Evolutionary conservation across 2,329 filamentous ascomycete genomes (phyloP).

Genomic region (Pseudophaeomoniella oleicola): DNA sequence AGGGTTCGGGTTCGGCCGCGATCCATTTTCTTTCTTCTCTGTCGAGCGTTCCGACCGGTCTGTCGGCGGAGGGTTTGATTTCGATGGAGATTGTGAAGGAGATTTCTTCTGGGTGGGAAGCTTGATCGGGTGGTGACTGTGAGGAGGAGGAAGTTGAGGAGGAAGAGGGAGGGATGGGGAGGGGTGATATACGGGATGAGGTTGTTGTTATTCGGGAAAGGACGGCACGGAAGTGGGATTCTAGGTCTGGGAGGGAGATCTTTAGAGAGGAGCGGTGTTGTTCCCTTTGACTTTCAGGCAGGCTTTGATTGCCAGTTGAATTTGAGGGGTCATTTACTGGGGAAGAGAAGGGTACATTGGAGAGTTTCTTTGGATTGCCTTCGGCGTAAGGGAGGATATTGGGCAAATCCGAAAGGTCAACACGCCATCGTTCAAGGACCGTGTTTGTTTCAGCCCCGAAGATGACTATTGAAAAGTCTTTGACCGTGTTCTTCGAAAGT

Average conservation of each 20-base stretch:
- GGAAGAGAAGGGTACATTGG: slow-evolving; percentile 38
- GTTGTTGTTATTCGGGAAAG: slow-evolving; percentile 28
- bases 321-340: slow-evolving; percentile 20
- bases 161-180: slow-evolving; percentile 8
- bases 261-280: slow-evolving; percentile 1
- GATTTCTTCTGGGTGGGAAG: not conserved
- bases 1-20: slow-evolving; percentile 36
- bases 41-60: slow-evolving; percentile 27
- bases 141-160: no score
- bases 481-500: slow-evolving; percentile 46
- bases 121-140: no score
- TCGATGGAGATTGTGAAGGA: slow-evolving; percentile 34
- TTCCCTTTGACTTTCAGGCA: slow-evolving; percentile 12
- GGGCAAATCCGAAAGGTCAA: slow-evolving; percentile 44
- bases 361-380: slow-evolving; percentile 17
- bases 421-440: slow-evolving; percentile 45
- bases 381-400: no score
- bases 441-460: slow-evolving; percentile 34
- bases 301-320: slow-evolving; percentile 10
- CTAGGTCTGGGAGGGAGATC: slow-evolving; percentile 23
- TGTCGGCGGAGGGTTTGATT: slow-evolving; percentile 29
- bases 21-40: slow-evolving; percentile 44
- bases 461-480: slow-evolving; percentile 41
- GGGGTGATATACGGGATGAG: slow-evolving; percentile 12
- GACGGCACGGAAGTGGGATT: slow-evolving; percentile 33